Conservation (phyloP, 495 filamentous ascomycete genomes). For the Hapsidospora chrysogenum region DNA sequence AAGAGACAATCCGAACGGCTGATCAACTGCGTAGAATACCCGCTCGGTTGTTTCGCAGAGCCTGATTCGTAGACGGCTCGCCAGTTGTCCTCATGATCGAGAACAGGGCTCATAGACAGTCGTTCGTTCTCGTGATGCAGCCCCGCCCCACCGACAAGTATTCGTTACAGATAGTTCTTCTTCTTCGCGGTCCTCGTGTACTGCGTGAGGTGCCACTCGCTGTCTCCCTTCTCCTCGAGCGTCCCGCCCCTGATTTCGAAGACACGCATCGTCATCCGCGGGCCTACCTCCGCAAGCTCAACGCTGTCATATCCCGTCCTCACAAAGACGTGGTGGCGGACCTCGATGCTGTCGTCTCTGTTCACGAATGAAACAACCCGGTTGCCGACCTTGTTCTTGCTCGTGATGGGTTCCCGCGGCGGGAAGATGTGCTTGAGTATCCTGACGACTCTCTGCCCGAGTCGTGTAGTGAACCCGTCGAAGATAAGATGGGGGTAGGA, state of each 20-base stretch:
- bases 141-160: background rate
- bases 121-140: no score
- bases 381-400: constrained; percentile 57
- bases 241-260: constrained; percentile 94
- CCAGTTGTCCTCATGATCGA: no score
- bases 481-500: constrained; percentile 91
- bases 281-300: constrained; percentile 87
- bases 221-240: constrained; percentile 89
- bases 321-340: constrained; percentile 33
- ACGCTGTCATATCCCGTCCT: constrained; percentile 75
- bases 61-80: no score
- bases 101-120: no score
- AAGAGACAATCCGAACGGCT: no score
- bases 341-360: constrained; percentile 82
- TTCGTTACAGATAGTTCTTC: constrained; percentile 86
- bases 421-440: constrained; percentile 93
- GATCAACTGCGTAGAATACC: no score
- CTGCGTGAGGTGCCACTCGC: constrained; percentile 87
- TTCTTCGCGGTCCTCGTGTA: constrained; percentile 86
- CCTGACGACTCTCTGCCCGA: constrained; percentile 76
- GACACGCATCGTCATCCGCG: constrained; percentile 87
- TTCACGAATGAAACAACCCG: constrained; percentile 89
- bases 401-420: constrained; percentile 55
- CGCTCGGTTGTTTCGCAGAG: no score
- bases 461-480: constrained; percentile 69